These are phyloP conservation scores for Poa pratensis DNA, from an alignment of 176 grass and related monocot genomes.

Conservation along the genomic window DNA sequence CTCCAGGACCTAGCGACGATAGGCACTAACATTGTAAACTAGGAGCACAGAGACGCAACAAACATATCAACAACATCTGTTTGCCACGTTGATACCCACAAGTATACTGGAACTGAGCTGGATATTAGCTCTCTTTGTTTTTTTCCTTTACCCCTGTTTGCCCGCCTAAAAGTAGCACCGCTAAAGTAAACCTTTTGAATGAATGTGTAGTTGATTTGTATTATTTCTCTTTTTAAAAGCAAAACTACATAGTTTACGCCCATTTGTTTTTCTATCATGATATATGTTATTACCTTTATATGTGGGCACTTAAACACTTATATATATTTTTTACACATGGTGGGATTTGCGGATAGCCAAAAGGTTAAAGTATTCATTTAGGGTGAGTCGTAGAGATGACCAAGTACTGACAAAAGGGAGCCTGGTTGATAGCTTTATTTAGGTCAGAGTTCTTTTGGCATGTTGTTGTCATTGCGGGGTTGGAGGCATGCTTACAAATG, in stretches of 20 bases:
- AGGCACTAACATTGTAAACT: no score
- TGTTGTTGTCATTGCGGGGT: conserved; percentile 6
- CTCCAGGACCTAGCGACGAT: no score
- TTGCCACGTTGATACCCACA: no score
- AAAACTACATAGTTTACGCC: not conserved
- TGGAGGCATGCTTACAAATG: not conserved
- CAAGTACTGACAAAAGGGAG: not conserved
- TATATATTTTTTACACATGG: not conserved
- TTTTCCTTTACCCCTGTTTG: no score
- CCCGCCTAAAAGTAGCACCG: no score
- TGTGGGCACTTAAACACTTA: not conserved
- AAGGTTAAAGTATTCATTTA: not conserved
- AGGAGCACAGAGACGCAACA: no score
- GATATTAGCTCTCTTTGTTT: no score
- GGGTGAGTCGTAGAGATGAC: not conserved
- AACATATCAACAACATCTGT: no score
- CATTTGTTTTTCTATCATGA: not conserved
- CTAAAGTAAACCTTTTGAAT: no score
- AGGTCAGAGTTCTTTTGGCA: not conserved
- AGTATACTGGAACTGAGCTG: no score
- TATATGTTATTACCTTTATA: not conserved
- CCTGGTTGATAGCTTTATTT: not conserved
- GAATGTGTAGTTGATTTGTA: no score
- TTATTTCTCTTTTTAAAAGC: no score
- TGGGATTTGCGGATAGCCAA: not conserved